These are phyloP conservation scores for Aspergillus indologenus DNA, from an alignment of 495 filamentous ascomycete genomes.

Conservation along the genomic window DNA sequence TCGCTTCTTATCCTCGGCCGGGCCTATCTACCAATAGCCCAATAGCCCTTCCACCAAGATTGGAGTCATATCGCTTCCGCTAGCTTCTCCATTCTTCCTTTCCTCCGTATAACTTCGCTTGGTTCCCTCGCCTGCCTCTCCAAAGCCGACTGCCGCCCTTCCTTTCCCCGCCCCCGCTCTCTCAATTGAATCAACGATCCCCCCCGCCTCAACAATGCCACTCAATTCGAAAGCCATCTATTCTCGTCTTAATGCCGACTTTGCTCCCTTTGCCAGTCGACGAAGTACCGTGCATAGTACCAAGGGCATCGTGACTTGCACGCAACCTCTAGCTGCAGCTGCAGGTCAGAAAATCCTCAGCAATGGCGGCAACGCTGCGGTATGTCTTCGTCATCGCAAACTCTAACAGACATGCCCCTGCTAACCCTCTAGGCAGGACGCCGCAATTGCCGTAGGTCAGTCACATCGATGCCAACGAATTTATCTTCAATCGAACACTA, in stretches of 20 bases:
- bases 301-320: conserved; percentile 87
- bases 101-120: neutral
- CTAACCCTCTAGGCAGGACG: conserved; percentile 59
- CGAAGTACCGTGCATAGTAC: conserved; percentile 91
- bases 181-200: neutral
- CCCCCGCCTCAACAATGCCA: conserved; percentile 44
- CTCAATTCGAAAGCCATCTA: conserved; percentile 61
- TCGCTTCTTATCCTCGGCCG: neutral
- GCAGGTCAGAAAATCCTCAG: conserved; percentile 81
- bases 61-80: neutral
- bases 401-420: neutral
- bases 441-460: conserved; percentile 79
- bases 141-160: neutral
- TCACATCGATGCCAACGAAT: conserved; percentile 6
- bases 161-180: neutral
- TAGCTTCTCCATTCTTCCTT: neutral
- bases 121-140: neutral
- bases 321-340: conserved; percentile 85
- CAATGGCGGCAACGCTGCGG: conserved; percentile 89
- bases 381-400: conserved; percentile 39
- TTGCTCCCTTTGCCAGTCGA: conserved; percentile 71
- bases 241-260: conserved; percentile 56
- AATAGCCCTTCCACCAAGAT: neutral
- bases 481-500: conserved; percentile 2
- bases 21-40: neutral